Conservation (phyloP, 148 eudicot species). For the Cornus suecica region DNA sequence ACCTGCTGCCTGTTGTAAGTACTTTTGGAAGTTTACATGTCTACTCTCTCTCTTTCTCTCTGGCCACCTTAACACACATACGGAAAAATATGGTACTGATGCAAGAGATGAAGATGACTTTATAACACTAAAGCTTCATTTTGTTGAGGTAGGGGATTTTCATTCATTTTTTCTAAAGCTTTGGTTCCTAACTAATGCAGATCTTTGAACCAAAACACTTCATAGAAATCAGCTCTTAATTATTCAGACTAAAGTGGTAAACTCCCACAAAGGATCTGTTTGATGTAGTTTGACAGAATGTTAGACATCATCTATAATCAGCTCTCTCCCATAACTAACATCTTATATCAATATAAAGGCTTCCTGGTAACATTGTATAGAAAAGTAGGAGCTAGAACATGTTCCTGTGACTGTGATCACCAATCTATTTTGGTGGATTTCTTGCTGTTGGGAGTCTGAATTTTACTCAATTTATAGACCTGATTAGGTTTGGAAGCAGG, state of each 20-base stretch:
- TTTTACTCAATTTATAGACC: conserved; percentile 14
- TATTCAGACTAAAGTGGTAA: not conserved
- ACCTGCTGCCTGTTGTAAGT: conserved; percentile 77
- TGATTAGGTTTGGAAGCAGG: conserved; percentile 4
- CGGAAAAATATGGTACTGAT: not conserved
- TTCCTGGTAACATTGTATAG: not conserved
- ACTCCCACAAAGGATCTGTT: not conserved
- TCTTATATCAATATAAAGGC: not conserved
- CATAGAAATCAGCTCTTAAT: not conserved
- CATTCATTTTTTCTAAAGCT: not conserved
- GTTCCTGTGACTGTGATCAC: not conserved
- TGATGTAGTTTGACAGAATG: conserved; percentile 6
- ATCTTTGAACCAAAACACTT: not conserved
- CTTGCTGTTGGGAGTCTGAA: conserved; percentile 6
- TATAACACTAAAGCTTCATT: too few species aligned
- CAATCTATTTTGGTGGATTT: conserved; percentile 7
- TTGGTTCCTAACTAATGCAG: not conserved
- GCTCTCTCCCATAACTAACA: not conserved
- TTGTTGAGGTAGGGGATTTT: too few species aligned
- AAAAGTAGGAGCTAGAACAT: too few species aligned
- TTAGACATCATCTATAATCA: not conserved
- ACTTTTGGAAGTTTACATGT: not conserved
- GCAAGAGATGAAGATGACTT: not conserved
- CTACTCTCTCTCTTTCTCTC: too few species aligned
- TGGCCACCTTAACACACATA: too few species aligned